Evolutionary conservation across 176 grass and related monocot species (phyloP), one percentile per base, ranked within the genome.

Genomic region (Aegilops longissima): DNA sequence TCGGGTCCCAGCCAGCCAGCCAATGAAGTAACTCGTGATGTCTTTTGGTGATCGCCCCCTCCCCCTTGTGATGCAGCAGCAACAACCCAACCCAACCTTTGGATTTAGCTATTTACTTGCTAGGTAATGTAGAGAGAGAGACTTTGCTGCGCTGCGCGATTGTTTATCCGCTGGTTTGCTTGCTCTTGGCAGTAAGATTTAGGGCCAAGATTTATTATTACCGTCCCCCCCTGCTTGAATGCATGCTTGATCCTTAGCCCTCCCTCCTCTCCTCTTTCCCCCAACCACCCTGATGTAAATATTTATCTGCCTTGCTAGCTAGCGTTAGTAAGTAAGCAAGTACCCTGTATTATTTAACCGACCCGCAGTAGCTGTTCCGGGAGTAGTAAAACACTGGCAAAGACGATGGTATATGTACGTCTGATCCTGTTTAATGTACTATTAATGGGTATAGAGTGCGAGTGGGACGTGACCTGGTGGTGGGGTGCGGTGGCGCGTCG

Each of bases 291-390:
- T 49, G 61, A 91, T 93, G 89, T 93, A 93, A 81, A 93, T 93
- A 91, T 88, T 13, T 88, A 16, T 88, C 59, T 49, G 59, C 31
- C 31, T 18, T 54, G 63, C 34, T 58, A 44, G 52, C 61, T 71
- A 86, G 66, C 3, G 29, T 61, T 44, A 11, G 82, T 38, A 72
- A 73, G 74, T 69, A 12, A 51, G 56, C 59, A 47, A 47, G 44
- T 13, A 47, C 67, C 80, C 45, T 82, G 81, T 88, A 88, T 88
- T 91, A 85, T 88, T 88, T 91, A 85, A 91, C 90, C 31, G 47
- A 71, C 68, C 35, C 12, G 23, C 70, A 81, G 85, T 82, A 17
- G 65, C 49, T 85, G 82, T 91, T 81, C 38, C 69, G n/a, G 51
- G 81, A 69, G 79, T 68, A 54, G 16, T 49, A 77, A 77, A 61